Conservation (phyloP, 2,329 filamentous ascomycete genomes). For the Amauroascus niger region DNA sequence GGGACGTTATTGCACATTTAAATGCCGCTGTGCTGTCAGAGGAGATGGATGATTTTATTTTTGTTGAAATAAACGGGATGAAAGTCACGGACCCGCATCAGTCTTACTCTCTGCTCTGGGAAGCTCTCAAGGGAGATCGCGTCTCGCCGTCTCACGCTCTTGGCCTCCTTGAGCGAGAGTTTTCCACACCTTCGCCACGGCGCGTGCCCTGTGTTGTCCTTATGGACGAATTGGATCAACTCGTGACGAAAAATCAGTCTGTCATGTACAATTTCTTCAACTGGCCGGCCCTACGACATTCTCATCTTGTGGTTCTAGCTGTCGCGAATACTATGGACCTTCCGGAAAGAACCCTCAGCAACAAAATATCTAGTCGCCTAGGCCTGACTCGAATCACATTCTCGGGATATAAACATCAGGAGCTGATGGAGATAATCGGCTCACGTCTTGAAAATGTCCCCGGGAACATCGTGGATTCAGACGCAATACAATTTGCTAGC, state of each 20-base stretch:
- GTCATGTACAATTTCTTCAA: slow-evolving; percentile 99
- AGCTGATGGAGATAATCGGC: slow-evolving; percentile 94
- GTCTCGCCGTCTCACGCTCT: slow-evolving; percentile 87
- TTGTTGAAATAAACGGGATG: slow-evolving; percentile 99
- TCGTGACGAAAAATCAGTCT: slow-evolving; percentile 96
- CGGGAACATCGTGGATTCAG: slow-evolving; percentile 79
- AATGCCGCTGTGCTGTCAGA: slow-evolving; percentile 81
- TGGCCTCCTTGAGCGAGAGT: slow-evolving; percentile 83
- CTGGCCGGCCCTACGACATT: slow-evolving; percentile 87
- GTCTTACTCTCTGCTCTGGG: slow-evolving; percentile 90
- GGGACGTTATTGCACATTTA: slow-evolving; percentile 82
- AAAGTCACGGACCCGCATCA: slow-evolving; percentile 98
- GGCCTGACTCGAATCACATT: slow-evolving; percentile 93
- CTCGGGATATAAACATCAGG: slow-evolving; percentile 91
- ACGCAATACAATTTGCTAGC: slow-evolving; percentile 91
- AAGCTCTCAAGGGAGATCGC: slow-evolving; percentile 84
- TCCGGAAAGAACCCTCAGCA: slow-evolving; percentile 88
- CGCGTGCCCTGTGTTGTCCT: slow-evolving; percentile 91
- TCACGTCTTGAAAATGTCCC: slow-evolving; percentile 84
- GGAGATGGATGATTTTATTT: slow-evolving; percentile 95
- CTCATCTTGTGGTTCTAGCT: slow-evolving; percentile 85
- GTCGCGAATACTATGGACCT: slow-evolving; percentile 99
- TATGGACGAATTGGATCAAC: slow-evolving; percentile 96
- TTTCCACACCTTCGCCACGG: slow-evolving; percentile 79
- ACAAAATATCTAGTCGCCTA: slow-evolving; percentile 91